Evolutionary conservation across 1,284 basidiomycete species (phyloP).

Genomic region (Rhizoctonia solani): DNA sequence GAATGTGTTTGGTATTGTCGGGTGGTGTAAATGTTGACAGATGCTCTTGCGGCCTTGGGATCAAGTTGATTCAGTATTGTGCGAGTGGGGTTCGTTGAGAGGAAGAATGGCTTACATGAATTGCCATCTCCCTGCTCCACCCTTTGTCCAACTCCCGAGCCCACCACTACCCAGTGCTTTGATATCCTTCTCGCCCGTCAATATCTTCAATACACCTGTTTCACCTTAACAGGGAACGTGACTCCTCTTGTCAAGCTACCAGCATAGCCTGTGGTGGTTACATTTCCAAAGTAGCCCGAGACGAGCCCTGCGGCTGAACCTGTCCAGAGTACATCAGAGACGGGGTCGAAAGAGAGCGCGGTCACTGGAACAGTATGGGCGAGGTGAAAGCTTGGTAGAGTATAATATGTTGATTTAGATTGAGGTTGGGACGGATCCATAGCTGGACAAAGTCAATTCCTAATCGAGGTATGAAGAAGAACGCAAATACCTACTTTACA

Average conservation of each 20-base stretch:
- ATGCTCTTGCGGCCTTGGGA: constrained; percentile 44
- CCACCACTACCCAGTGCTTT: constrained; percentile 64
- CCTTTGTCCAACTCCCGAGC: constrained; percentile 75
- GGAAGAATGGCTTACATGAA: constrained; percentile 55
- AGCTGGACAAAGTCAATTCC: neutral
- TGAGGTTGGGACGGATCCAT: constrained; percentile 27
- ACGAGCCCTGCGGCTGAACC: constrained; percentile 78
- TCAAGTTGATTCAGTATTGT: neutral
- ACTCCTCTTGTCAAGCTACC: constrained; percentile 61
- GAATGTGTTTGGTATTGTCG: constrained; percentile 53
- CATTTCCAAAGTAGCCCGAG: constrained; percentile 66
- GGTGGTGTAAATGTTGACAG: constrained; percentile 49
- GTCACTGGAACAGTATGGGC: constrained; percentile 49
- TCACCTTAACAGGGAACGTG: constrained; percentile 62
- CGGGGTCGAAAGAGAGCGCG: constrained; percentile 84
- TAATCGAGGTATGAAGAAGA: neutral
- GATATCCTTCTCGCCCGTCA: constrained; percentile 75
- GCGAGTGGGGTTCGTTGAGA: neutral
- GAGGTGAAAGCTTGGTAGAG: constrained; percentile 30
- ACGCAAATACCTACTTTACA: neutral
- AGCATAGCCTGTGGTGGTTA: constrained; percentile 51
- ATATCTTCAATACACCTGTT: constrained; percentile 68
- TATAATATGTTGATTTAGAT: constrained; percentile 25
- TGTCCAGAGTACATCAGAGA: constrained; percentile 87
- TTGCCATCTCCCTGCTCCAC: constrained; percentile 81